A percentile compares a stretch with the other conserved stretches of the same genome.
phyloP scores from a whole-genome alignment of 179 eudicot genomes.

The Beta lomatogona region DNA sequence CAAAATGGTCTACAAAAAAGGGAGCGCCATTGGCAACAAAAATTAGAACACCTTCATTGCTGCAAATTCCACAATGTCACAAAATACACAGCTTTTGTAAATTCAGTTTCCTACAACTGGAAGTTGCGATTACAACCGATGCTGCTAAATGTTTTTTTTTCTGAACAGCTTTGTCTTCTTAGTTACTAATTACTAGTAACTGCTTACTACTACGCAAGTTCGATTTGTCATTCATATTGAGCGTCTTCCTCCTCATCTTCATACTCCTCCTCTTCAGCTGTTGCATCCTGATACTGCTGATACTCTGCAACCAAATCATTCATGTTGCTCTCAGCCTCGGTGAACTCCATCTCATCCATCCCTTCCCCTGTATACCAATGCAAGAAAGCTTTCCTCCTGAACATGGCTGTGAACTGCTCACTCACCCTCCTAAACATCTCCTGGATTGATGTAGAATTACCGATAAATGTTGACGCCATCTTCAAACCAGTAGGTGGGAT shows the following conservation, averaged over 20 bases:
- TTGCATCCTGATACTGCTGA: slow-evolving; percentile 69
- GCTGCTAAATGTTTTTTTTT: not conserved
- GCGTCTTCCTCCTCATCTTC: slow-evolving; percentile 54
- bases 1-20: not conserved
- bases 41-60: not conserved
- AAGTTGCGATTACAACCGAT: slow-evolving; percentile 46
- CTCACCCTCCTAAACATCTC: slow-evolving; percentile 71
- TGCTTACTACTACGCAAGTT: not conserved
- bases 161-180: not conserved
- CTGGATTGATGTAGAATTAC: slow-evolving; percentile 51
- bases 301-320: slow-evolving; percentile 68
- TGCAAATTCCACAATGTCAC: slow-evolving; percentile 18
- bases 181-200: not conserved
- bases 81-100: slow-evolving; percentile 14
- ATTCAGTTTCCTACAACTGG: slow-evolving; percentile 31
- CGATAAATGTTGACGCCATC: slow-evolving; percentile 48
- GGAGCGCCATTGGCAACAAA: not conserved
- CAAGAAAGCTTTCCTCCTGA: slow-evolving; percentile 70
- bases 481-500: slow-evolving; percentile 54
- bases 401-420: slow-evolving; percentile 70
- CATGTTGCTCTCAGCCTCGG: slow-evolving; percentile 56
- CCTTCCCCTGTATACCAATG: slow-evolving; percentile 62
- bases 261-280: slow-evolving; percentile 55
- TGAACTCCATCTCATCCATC: slow-evolving; percentile 58
- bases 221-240: slow-evolving; percentile 25